Evolutionary conservation across 2,329 filamentous ascomycete genomes (phyloP), one percentile per base, ranked within the genome.

Genomic region (Torrubiella hemipterigena): DNA sequence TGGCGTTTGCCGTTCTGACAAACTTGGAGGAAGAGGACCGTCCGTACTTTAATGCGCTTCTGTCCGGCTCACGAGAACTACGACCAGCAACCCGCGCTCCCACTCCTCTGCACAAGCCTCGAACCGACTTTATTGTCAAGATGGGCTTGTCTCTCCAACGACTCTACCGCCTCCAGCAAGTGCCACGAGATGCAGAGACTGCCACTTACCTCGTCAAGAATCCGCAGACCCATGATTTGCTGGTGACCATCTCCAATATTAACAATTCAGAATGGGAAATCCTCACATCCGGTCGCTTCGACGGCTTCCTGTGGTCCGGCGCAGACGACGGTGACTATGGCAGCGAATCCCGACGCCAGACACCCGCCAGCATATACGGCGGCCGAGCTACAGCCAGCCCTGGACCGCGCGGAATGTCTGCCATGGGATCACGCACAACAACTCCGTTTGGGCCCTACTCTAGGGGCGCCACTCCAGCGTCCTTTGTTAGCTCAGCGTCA

Each of bases 201-300:
- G 83, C 82, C 10, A 77, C 91, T 43, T 95, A 84, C 50, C 72
- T 96, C 29, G 70, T 95, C 40, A 85, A 81, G 51, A 81, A 95
- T 51, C 77, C 78, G 0, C 65, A 73, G 10, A 73, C 91, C 29
- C 89, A 96, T 52, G 81, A 91, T 47, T 75, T 94, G 19, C 73
- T 96, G 4, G 77, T 84, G 24, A 94, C 89, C 0, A 68, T 95
- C 30, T 78, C 82, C 21, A 84, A 87, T 31, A 91, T 96, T 44
- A 91, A 81, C 49, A 73, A 77, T 28, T 81, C 83, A n/a, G 89
- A 96, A 55, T 96, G 89, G 89, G 89, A 95, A 39, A 93, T 96
- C 33, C 67, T 96, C 10, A 84, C 81, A 5, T 95, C 89, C 0
- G 89, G 89, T 17, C 81, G 89, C 17, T 96, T 96, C 46, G 87